Percentiles rank a stretch among this genome's conserved stretches.
Evolutionary conservation across 2,329 filamentous ascomycete genomes (phyloP).

Genomic region (Fonsecaea nubica): DNA sequence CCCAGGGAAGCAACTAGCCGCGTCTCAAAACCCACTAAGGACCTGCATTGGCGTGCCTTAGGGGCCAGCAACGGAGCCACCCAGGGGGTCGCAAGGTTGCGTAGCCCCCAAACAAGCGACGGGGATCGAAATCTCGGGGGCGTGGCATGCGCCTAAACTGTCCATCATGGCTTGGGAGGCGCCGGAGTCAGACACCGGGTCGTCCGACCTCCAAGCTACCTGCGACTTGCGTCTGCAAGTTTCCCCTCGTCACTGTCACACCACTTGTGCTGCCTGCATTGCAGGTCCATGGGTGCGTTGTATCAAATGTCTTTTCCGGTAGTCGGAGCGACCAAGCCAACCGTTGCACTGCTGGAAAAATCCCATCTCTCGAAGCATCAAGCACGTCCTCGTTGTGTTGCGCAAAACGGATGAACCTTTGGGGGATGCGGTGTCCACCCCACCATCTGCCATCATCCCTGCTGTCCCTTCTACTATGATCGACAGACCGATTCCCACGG

Average conservation of each 20-base stretch:
- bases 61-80: neutral
- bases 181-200: neutral
- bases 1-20: conserved; percentile 1
- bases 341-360: neutral
- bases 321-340: neutral
- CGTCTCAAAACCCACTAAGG: conserved; percentile 12
- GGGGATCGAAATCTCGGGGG: neutral
- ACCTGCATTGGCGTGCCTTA: conserved; percentile 18
- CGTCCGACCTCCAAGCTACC: neutral
- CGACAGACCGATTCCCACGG: neutral
- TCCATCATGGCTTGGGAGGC: neutral
- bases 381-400: too few relatives aligned
- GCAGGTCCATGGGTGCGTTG: neutral
- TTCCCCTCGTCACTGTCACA: conserved; percentile 3
- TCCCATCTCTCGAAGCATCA: neutral
- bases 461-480: neutral
- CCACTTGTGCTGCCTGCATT: neutral
- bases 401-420: neutral
- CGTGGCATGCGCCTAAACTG: neutral
- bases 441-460: neutral
- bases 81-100: conserved; percentile 3
- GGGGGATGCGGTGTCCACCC: neutral
- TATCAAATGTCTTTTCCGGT: neutral
- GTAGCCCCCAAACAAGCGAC: conserved; percentile 3
- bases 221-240: conserved; percentile 7